Evolutionary conservation across 108 stramenopile species (phyloP).

Genomic region (Skeletonema potamos): DNA sequence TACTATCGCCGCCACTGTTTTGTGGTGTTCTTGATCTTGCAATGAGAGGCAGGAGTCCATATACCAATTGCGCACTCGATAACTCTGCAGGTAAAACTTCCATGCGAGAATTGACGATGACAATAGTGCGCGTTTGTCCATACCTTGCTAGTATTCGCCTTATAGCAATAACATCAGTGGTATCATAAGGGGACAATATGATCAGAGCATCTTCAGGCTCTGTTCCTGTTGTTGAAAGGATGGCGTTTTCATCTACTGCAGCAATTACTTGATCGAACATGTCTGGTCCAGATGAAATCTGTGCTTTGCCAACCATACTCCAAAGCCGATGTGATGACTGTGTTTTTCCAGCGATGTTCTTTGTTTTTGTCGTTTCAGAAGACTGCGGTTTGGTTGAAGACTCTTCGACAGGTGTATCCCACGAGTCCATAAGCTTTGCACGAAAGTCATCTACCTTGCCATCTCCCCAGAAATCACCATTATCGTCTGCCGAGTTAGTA

Average conservation of each 20-base stretch:
- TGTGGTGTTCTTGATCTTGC: constrained; percentile 1
- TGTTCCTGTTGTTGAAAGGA: background rate
- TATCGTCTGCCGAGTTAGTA: background rate
- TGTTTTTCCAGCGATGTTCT: background rate
- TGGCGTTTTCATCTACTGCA: constrained; percentile 41
- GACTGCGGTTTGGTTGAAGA: constrained; percentile 1
- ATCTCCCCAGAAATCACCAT: background rate
- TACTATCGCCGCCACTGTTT: background rate
- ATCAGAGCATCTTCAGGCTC: constrained; percentile 41
- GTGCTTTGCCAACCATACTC: constrained; percentile 37
- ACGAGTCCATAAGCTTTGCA: constrained; percentile 26
- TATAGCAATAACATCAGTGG: constrained; percentile 35
- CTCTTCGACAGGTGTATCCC: constrained; percentile 16
- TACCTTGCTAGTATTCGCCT: constrained; percentile 42
- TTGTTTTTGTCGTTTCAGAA: background rate
- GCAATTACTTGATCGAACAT: constrained; percentile 42
- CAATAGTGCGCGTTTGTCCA: constrained; percentile 13
- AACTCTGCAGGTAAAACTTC: constrained; percentile 19
- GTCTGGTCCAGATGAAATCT: constrained; percentile 34
- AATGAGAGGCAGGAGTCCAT: constrained; percentile 25
- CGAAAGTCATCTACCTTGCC: constrained; percentile 16
- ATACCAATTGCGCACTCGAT: constrained; percentile 15
- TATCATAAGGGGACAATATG: constrained; percentile 34
- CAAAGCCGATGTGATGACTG: constrained; percentile 41
- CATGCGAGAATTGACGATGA: constrained; percentile 29